These are phyloP conservation scores for Coemansia sp. DNA, from an alignment of 192 early-diverging fungal species.

Conservation along the genomic window DNA sequence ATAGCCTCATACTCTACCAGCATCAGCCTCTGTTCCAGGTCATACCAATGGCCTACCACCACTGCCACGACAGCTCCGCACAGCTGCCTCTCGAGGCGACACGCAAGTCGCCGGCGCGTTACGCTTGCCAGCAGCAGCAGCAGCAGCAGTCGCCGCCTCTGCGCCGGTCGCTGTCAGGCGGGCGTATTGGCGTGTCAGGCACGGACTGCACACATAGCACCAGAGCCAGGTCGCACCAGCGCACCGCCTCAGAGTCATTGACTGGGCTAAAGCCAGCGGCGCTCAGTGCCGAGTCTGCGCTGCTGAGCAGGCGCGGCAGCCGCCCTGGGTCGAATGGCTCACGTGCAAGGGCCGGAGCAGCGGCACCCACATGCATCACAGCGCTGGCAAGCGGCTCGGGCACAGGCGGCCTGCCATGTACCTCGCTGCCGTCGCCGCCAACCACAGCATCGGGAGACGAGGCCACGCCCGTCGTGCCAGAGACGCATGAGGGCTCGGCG, in stretches of 20 bases:
- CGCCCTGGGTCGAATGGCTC: not conserved
- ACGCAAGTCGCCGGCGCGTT: not conserved
- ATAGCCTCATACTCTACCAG: slow-evolving; percentile 11
- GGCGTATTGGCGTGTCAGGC: slow-evolving; percentile 2
- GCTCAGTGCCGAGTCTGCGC: not conserved
- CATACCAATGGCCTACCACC: slow-evolving; percentile 5
- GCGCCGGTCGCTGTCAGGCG: slow-evolving; percentile 40
- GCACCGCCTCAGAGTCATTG: slow-evolving; percentile 31
- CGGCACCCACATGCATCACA: not conserved
- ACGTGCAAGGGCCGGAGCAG: not conserved
- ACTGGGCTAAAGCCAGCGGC: not conserved
- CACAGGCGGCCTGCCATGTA: not conserved
- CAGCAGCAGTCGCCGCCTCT: not conserved
- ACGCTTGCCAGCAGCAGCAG: not conserved
- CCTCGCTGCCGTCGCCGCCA: slow-evolving; percentile 11
- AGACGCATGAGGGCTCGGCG: not conserved
- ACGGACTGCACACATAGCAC: not conserved
- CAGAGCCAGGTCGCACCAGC: slow-evolving; percentile 21
- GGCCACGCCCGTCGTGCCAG: not conserved
- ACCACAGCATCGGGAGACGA: slow-evolving; percentile 8
- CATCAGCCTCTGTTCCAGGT: not conserved
- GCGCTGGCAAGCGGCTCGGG: not conserved
- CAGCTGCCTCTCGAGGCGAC: not conserved
- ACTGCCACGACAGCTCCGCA: slow-evolving; percentile 2
- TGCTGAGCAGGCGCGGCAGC: slow-evolving; percentile 6